phyloP scores from a whole-genome alignment of 2,329 filamentous ascomycete species.

The Parascedosporium putredinis region DNA sequence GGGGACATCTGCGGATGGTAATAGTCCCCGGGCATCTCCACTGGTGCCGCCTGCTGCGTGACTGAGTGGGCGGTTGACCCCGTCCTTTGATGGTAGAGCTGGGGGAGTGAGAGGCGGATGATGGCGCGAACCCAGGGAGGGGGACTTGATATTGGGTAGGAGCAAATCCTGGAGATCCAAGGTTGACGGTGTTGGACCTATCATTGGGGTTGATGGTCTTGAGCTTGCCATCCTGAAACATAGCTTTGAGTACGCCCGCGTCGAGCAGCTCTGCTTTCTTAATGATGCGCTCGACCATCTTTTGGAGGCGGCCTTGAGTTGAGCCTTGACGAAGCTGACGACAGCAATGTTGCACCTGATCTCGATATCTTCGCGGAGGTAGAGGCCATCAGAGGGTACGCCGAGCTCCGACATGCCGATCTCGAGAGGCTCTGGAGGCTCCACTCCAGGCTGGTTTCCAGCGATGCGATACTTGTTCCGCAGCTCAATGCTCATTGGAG shows the following conservation, averaged over 20 bases:
- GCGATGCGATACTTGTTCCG: slow-evolving; percentile 58
- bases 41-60: slow-evolving; percentile 14
- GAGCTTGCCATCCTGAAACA: slow-evolving; percentile 55
- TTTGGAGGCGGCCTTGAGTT: slow-evolving; percentile 56
- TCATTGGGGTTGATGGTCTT: slow-evolving; percentile 48
- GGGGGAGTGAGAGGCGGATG: slow-evolving; percentile 18
- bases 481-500: slow-evolving; percentile 55
- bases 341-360: slow-evolving; percentile 59
- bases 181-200: slow-evolving; percentile 23
- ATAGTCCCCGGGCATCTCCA: slow-evolving; percentile 40
- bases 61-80: slow-evolving; percentile 15
- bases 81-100: slow-evolving; percentile 18
- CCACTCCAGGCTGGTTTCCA: slow-evolving; percentile 57
- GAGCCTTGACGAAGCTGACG: slow-evolving; percentile 54
- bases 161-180: background rate
- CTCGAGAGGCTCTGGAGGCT: slow-evolving; percentile 50
- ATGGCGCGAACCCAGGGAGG: slow-evolving; percentile 22
- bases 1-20: slow-evolving; percentile 27
- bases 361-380: slow-evolving; percentile 60
- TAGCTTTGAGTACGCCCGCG: slow-evolving; percentile 52
- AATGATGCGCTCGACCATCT: slow-evolving; percentile 58
- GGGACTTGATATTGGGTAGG: background rate
- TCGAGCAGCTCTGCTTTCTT: slow-evolving; percentile 63
- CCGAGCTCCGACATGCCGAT: slow-evolving; percentile 49
- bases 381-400: slow-evolving; percentile 53